A percentile compares a stretch with the other conserved stretches of the same genome.
Evolutionary conservation across 176 grass and related monocot genomes (phyloP).

Genomic region (Aegilops bicornis): DNA sequence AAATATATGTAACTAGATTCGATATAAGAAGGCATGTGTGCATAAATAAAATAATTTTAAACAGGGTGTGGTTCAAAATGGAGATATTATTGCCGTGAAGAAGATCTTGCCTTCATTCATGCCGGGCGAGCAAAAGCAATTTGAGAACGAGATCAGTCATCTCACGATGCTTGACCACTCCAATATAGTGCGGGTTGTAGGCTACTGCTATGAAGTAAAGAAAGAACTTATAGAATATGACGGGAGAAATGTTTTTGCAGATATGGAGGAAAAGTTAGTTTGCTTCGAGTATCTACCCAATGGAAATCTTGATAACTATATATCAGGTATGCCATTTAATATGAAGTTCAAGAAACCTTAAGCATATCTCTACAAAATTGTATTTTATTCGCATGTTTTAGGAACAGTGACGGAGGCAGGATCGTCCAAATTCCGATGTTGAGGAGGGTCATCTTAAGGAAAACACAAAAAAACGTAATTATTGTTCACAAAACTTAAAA

Average conservation of each 20-base stretch:
- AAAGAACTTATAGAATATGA: neutral
- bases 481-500: too few species aligned
- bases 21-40: too few species aligned
- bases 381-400: neutral
- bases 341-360: neutral
- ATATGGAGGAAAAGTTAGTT: neutral
- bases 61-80: neutral
- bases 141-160: neutral
- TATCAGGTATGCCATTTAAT: neutral
- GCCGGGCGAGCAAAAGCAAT: neutral
- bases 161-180: neutral
- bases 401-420: too few species aligned
- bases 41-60: neutral
- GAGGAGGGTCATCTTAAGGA: too few species aligned
- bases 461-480: too few species aligned
- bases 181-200: neutral
- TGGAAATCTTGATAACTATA: neutral
- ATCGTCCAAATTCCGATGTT: too few species aligned
- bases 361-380: neutral
- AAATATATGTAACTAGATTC: neutral
- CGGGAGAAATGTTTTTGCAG: neutral
- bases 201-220: neutral
- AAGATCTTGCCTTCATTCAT: neutral
- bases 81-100: neutral
- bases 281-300: neutral